phyloP scores from a whole-genome alignment of 1,139 yeast species.

The Saccharomyces hybrid region DNA sequence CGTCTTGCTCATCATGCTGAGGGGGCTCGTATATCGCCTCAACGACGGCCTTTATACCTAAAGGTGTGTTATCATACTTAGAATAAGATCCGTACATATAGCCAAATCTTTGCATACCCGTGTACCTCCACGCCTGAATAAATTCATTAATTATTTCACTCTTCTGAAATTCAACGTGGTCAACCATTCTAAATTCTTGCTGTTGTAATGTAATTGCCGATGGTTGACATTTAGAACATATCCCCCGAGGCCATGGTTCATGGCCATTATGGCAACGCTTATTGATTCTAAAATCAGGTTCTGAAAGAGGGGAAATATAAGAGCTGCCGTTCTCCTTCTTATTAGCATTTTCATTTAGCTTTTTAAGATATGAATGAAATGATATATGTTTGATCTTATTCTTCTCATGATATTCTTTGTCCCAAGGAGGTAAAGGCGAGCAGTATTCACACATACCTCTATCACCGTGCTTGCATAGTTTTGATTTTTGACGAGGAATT shows the following conservation, averaged over 20 bases:
- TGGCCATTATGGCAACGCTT: slow-evolving; percentile 71
- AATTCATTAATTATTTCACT: slow-evolving; percentile 68
- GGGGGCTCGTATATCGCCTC: slow-evolving; percentile 93
- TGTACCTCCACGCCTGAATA: slow-evolving; percentile 83
- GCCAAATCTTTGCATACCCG: slow-evolving; percentile 85
- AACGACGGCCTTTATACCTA: slow-evolving; percentile 89
- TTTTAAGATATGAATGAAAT: slow-evolving; percentile 73
- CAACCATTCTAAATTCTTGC: slow-evolving; percentile 91
- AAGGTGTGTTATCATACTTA: slow-evolving; percentile 62
- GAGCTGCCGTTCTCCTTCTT: slow-evolving; percentile 55
- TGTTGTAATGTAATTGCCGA: slow-evolving; percentile 87
- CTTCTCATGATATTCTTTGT: slow-evolving; percentile 62
- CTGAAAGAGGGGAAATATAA: slow-evolving; percentile 72
- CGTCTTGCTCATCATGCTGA: slow-evolving; percentile 80
- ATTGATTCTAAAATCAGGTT: slow-evolving; percentile 59
- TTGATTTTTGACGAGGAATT: slow-evolving; percentile 54
- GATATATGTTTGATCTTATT: slow-evolving; percentile 82
- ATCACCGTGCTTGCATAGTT: slow-evolving; percentile 77
- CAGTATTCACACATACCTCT: slow-evolving; percentile 98
- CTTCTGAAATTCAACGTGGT: slow-evolving; percentile 85
- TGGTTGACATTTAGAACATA: slow-evolving; percentile 96
- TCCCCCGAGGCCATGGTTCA: slow-evolving; percentile 88
- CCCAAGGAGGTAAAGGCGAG: slow-evolving; percentile 94
- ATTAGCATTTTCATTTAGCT: slow-evolving; percentile 61
- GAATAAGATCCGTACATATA: slow-evolving; percentile 76